Evolutionary conservation across 805 yeast genomes (phyloP).

Genomic region (Peterozyma toletana): DNA sequence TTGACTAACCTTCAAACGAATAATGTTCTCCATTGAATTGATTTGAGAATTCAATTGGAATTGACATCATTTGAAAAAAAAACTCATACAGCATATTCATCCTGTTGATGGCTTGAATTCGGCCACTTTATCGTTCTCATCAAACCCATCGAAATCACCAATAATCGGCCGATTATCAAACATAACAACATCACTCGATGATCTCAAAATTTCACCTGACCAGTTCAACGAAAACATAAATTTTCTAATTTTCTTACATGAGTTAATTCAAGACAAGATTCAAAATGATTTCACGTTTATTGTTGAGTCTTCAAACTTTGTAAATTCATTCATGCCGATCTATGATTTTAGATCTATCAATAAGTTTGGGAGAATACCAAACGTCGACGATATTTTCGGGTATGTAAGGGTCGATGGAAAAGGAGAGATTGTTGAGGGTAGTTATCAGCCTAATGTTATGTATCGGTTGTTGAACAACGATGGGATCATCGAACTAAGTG

Average conservation of each 20-base stretch:
- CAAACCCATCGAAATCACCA: conserved; percentile 15
- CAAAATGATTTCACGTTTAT: conserved; percentile 44
- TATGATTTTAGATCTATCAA: conserved; percentile 66
- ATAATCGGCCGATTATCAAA: conserved; percentile 14
- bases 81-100: conserved; percentile 2
- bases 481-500: conserved; percentile 48
- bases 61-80: too few species aligned
- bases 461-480: conserved; percentile 43
- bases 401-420: conserved; percentile 51
- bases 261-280: conserved; percentile 15
- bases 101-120: neutral
- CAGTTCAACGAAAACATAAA: conserved; percentile 20
- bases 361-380: conserved; percentile 58
- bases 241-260: conserved; percentile 17
- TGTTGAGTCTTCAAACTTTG: conserved; percentile 48
- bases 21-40: too few species aligned
- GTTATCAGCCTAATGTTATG: conserved; percentile 52
- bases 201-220: conserved; percentile 10
- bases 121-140: conserved; percentile 20
- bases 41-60: neutral
- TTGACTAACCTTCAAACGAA: too few species aligned
- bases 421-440: conserved; percentile 46
- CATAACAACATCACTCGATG: neutral
- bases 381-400: conserved; percentile 65
- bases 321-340: conserved; percentile 55